Conservation (phyloP, 2,329 filamentous ascomycete species). For the Colletotrichum sp. region DNA sequence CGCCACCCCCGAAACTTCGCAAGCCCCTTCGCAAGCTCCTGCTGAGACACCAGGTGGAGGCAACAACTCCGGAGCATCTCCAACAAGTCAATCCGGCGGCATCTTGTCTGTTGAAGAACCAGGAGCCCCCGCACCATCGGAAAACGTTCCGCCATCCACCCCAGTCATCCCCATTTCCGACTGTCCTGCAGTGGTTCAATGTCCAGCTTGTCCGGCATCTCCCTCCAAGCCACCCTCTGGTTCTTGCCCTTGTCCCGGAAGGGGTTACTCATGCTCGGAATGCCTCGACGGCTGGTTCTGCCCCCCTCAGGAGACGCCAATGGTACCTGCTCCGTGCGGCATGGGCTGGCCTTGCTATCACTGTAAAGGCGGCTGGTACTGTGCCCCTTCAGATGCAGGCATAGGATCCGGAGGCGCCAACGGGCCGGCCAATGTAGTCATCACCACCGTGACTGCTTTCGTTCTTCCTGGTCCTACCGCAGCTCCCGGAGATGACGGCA, state of each 20-base stretch:
- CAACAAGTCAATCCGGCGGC: neutral
- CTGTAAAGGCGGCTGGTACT: conserved; percentile 33
- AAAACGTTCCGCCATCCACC: neutral
- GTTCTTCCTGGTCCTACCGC: neutral
- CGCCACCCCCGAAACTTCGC: neutral
- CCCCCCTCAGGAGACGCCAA: conserved; percentile 34
- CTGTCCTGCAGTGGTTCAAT: conserved; percentile 16
- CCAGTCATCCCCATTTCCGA: conserved; percentile 14
- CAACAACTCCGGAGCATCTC: neutral
- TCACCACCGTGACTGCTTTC: conserved; percentile 9
- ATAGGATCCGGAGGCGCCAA: neutral
- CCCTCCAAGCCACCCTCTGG: neutral
- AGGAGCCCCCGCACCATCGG: neutral
- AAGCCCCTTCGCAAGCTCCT: neutral
- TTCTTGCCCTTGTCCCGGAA: conserved; percentile 26
- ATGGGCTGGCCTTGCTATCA: conserved; percentile 37
- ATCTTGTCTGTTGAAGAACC: neutral
- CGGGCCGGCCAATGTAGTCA: neutral
- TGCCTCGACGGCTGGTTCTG: conserved; percentile 36
- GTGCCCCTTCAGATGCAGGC: conserved; percentile 13
- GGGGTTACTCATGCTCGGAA: conserved; percentile 31
- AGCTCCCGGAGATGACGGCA: neutral
- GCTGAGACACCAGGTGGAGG: neutral
- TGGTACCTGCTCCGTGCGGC: conserved; percentile 31
- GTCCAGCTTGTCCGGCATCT: conserved; percentile 23